Base-by-base conservation (phyloP, 2,329 filamentous ascomycete genomes). In the Calcarisporium arbuscula region DNA sequence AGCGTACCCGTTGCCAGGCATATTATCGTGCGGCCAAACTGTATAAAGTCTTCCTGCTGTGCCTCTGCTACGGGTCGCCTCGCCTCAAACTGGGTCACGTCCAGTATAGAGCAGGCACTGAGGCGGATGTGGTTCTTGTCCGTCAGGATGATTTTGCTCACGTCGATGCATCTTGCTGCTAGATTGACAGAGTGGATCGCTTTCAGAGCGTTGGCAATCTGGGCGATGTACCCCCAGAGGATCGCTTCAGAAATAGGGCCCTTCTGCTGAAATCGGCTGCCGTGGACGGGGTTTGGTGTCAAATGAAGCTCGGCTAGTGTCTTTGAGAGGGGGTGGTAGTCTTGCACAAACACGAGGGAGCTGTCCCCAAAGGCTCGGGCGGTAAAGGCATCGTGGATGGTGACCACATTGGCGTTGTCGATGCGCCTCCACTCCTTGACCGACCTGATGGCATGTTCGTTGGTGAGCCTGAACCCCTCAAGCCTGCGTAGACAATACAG, bases 291-390 rank as follows among this genome's bases (percentile, higher is more conserved):
- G 12, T 39, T 51, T 10, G 57, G 34, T 16, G 65, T 49, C 42
- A 88, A 79, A 51, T 95, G 85, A 49, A 85, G 77, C 52, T 96
- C 90, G 21, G 82, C 77, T 17, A 98, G 72, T 0, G 90, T 95
- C 59, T 92, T 94, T 3, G 90, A 86, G 15, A 92, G 70, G 2
- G 92, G 90, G 51, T 92, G 85, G 53, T 95, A 98, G 56, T 94
- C 87, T 42, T 87, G 92, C 17, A 94, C 88, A 51, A 98, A 84
- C 31, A 98, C 83, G 35, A 98, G 72, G 4, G 92, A 96, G 60
- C 86, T 94, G 57, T 96, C 92, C 36, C 87, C 86, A 58, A 98
- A 98, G 18, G 83, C 85, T 41, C 88, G 73, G 10, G 87, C 94
- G 1, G 92, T 98, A 52, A 98, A 98, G 1, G 86, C 87, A 59